Evolutionary conservation across 495 filamentous ascomycete genomes (phyloP), one percentile per base, ranked within the genome.

Genomic region (Cercophora newfieldiana): DNA sequence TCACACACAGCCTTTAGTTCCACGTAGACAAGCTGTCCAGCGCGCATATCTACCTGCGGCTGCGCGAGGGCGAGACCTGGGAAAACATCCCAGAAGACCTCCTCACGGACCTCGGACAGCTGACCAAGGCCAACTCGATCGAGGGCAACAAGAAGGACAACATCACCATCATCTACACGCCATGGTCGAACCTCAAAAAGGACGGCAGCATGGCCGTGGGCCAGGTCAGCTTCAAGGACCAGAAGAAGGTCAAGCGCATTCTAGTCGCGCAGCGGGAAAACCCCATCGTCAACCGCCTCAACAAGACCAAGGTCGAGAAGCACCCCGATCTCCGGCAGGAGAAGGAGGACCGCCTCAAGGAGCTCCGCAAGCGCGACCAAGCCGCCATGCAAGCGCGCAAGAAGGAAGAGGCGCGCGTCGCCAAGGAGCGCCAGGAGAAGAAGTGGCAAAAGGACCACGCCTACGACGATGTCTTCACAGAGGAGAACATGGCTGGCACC

Each of bases 101-200:
- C 22, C 68, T 99, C 31, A 88, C 85, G 56, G 95, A 99, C 77
- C 92, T 94, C 69, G 94, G 88, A 21, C 95, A 99, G 76, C 83
- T 99, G 61, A 99, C 95, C 58, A 99, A 99, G 78, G 94, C 95
- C 59, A 99, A 99, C 78, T 97, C 94, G 31, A 99, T 99, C 71
- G 95, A 99, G 79, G 96, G 95, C 64, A 99, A 98, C 80, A 99
- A 99, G 79, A 97, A 97, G 80, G 95, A 98, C 72, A 98, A 98
- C 77, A 83, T 98, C 66, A 96, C 91, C 18, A 79, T 99, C 63
- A 94, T 99, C 69, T 99, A 98, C 78, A 99, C 95, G 2, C 96
- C 95, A 21, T 98, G 96, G 96, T 91, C 92, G 48, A 99, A 99
- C 73, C 88, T 99, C 6, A 89, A 90, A 76, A 99, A 98, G 74